Evolutionary conservation across 1,284 basidiomycete genomes (phyloP).

Genomic region (Schizopora paradoxa): DNA sequence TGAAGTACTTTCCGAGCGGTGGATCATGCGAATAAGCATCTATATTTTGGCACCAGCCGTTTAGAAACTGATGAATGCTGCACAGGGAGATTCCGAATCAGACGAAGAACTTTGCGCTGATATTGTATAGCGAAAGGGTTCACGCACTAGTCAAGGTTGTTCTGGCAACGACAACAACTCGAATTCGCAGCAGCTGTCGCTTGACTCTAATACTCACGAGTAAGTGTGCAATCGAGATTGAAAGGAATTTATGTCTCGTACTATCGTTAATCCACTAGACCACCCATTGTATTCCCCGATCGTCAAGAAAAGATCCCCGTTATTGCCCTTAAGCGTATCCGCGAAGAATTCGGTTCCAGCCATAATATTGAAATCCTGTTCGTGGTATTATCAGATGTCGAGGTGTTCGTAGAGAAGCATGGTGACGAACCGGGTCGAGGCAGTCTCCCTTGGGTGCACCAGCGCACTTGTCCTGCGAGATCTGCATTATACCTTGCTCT

Average conservation of each 20-base stretch:
- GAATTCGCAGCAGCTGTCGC: slow-evolving; percentile 55
- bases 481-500: slow-evolving; percentile 84
- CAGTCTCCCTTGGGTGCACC: slow-evolving; percentile 62
- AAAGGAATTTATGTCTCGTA: slow-evolving; percentile 28
- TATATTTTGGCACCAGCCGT: slow-evolving; percentile 72
- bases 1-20: slow-evolving; percentile 64
- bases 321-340: slow-evolving; percentile 42
- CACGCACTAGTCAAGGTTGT: slow-evolving; percentile 74
- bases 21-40: slow-evolving; percentile 44
- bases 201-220: slow-evolving; percentile 31
- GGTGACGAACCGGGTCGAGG: slow-evolving; percentile 49
- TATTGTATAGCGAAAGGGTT: slow-evolving; percentile 11
- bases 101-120: too few relatives aligned
- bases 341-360: slow-evolving; percentile 60
- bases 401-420: not conserved
- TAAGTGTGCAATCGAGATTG: slow-evolving; percentile 1
- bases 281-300: slow-evolving; percentile 83
- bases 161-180: slow-evolving; percentile 67
- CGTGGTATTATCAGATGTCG: slow-evolving; percentile 2
- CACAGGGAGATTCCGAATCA: slow-evolving; percentile 28
- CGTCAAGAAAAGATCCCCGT: slow-evolving; percentile 55
- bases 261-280: slow-evolving; percentile 55
- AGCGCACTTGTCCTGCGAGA: slow-evolving; percentile 74
- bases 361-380: slow-evolving; percentile 63
- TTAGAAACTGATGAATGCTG: slow-evolving; percentile 73